phyloP scores from a whole-genome alignment of 768 basidiomycete genomes.

The Amanita muscaria region DNA sequence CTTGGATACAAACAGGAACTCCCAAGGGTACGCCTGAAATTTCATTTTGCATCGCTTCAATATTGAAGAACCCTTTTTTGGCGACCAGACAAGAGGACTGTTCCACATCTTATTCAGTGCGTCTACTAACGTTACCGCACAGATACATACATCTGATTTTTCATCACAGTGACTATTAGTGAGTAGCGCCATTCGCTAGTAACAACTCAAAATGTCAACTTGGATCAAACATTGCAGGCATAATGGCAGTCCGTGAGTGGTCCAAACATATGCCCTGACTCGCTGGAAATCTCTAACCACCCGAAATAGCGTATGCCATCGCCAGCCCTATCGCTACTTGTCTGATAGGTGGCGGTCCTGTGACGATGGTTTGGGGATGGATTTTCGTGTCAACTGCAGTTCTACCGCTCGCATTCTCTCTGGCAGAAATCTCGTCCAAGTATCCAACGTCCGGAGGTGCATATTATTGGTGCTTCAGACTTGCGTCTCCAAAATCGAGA shows the following conservation, averaged over 20 bases:
- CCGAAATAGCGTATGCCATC: conserved; percentile 40
- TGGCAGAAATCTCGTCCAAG: conserved; percentile 51
- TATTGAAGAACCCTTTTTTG: too few species aligned
- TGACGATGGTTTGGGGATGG: conserved; percentile 53
- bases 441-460: conserved; percentile 56
- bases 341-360: conserved; percentile 46
- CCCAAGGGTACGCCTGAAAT: conserved; percentile 36
- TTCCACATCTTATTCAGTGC: too few species aligned
- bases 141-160: too few species aligned
- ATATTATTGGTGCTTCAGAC: conserved; percentile 59
- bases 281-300: background rate
- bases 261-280: background rate
- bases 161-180: too few species aligned
- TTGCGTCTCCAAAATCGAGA: conserved; percentile 43
- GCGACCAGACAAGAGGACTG: too few species aligned
- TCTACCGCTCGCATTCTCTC: conserved; percentile 40
- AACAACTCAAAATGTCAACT: too few species aligned
- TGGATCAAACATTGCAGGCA: too few species aligned
- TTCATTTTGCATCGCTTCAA: too few species aligned
- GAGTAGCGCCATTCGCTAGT: too few species aligned
- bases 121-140: too few species aligned
- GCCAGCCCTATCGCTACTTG: conserved; percentile 48
- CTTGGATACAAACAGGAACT: conserved; percentile 51
- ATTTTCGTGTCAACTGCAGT: conserved; percentile 41
- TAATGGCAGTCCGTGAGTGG: too few species aligned